phyloP scores from a whole-genome alignment of 163 green algal genomes.

The Scenedesmus sp. region DNA sequence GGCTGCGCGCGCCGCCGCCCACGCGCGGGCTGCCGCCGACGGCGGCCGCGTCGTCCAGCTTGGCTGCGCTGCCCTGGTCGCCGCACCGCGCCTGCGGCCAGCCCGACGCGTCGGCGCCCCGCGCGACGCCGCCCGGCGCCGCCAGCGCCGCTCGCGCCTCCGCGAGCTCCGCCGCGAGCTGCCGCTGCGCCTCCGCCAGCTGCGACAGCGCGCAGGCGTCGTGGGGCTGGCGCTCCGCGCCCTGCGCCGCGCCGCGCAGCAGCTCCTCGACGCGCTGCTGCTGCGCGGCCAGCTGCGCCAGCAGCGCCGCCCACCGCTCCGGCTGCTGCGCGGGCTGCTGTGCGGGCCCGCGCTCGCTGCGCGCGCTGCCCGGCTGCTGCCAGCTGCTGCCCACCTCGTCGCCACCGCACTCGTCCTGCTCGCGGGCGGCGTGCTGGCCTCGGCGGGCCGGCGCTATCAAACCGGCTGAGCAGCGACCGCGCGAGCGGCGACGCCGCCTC shows the following conservation, averaged over 20 bases:
- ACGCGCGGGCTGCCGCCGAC: too few species aligned
- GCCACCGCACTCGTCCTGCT: not conserved
- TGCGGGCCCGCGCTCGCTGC: not conserved
- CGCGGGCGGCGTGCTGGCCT: not conserved
- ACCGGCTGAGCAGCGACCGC: not conserved
- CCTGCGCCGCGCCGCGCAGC: not conserved
- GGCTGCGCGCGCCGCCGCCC: not conserved
- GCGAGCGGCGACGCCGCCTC: slow-evolving; percentile 4
- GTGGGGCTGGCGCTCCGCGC: not conserved
- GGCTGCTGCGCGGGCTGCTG: too few species aligned
- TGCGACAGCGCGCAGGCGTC: not conserved
- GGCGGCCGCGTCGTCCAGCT: not conserved
- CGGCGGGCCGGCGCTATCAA: too few species aligned
- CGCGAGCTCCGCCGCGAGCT: not conserved
- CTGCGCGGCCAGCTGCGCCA: slow-evolving; percentile 23
- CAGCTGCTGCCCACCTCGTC: not conserved
- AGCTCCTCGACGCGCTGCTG: slow-evolving; percentile 19
- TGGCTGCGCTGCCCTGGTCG: not conserved
- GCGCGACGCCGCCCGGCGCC: too few species aligned
- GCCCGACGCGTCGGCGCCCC: too few species aligned
- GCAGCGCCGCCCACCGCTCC: not conserved
- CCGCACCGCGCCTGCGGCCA: not conserved
- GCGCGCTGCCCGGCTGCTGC: not conserved
- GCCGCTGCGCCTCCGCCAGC: not conserved
- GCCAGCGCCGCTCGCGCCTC: not conserved